Evolutionary conservation across 2,329 filamentous ascomycete species (phyloP).

Genomic region (Coleophoma cylindrospora): DNA sequence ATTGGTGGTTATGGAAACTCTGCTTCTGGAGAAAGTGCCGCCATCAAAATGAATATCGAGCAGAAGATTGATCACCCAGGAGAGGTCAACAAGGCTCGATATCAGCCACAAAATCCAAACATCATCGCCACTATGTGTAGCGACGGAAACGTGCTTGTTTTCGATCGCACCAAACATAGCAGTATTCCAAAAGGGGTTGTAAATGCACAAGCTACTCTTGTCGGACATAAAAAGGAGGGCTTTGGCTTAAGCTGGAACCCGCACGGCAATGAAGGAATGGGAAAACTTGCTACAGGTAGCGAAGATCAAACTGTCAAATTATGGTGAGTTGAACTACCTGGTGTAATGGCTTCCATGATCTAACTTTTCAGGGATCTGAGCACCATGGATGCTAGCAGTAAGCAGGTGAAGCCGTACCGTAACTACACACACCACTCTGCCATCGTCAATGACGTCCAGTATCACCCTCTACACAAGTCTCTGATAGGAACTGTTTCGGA

Average conservation of each 20-base stretch:
- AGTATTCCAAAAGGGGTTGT: conserved; percentile 68
- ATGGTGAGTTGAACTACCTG: conserved; percentile 53
- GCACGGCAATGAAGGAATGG: conserved; percentile 52
- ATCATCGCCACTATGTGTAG: conserved; percentile 91
- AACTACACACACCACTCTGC: conserved; percentile 85
- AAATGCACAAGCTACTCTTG: conserved; percentile 77
- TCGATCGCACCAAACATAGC: conserved; percentile 92
- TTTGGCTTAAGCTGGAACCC: conserved; percentile 94
- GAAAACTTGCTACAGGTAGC: conserved; percentile 82
- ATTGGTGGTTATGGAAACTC: conserved; percentile 84
- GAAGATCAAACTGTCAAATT: conserved; percentile 88
- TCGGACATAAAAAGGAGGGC: conserved; percentile 83
- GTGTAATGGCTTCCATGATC: neutral
- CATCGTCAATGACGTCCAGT: conserved; percentile 95
- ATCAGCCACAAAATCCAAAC: conserved; percentile 95
- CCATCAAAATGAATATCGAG: conserved; percentile 84
- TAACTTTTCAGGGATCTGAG: conserved; percentile 64
- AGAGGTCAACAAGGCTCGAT: conserved; percentile 97
- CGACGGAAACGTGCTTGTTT: conserved; percentile 84
- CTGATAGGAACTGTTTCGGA: conserved; percentile 94
- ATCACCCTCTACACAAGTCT: conserved; percentile 79
- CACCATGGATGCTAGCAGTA: conserved; percentile 65
- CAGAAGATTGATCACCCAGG: conserved; percentile 96
- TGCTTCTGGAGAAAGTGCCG: conserved; percentile 59
- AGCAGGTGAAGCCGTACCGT: conserved; percentile 63